Evolutionary conservation across 2,329 filamentous ascomycete genomes (phyloP), one percentile per base, ranked within the genome.

Genomic region (Fusarium virguliforme): DNA sequence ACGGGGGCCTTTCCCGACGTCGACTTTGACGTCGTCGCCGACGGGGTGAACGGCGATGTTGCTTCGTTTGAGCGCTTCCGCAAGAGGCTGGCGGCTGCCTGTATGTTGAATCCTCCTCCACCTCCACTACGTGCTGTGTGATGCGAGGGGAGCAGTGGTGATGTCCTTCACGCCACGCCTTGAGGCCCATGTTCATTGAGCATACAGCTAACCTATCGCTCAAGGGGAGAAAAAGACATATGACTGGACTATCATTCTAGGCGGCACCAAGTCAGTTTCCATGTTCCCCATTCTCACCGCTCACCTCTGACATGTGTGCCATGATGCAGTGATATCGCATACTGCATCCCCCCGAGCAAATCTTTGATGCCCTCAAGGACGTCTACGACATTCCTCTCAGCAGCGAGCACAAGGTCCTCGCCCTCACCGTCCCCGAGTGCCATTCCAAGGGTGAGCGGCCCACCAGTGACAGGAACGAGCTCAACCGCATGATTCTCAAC

Each of bases 181-280:
- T 53, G 18, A 37, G 18, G 32, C 18, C 13, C 9, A 4, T 2
- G 2, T 43, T 34, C 6, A n/a, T 30, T 9, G 13, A 28, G 30
- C 9, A 35, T 24, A 5, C 2, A 40, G 26, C 57, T 73, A 43
- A 72, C 26, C 37, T 28, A 8, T 28, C 3, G 10, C 15, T 26
- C 12, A 22, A 79, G 77, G 73, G 60, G 54, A 71, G n/a, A 67
- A 64, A 32, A 65, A 67, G 4, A 63, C 68, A 1, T 89, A 82
- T 70, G 87, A 91, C 81, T 92, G 89, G 88, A 85, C 87, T 13
- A 85, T 92, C 34, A 79, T 91, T 5, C 83, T 92, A 3, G 90
- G 88, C 8, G 90, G 90, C 3, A 91, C 90, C 54, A 92, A 92
- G 82, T 86, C 79, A 58, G 82, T 62, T 37, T 18, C 30, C 8